A percentile compares a stretch with the other conserved stretches of the same genome.
Conservation (phyloP, 805 yeast genomes). For the Cyberlindnera mississippiensis region DNA sequence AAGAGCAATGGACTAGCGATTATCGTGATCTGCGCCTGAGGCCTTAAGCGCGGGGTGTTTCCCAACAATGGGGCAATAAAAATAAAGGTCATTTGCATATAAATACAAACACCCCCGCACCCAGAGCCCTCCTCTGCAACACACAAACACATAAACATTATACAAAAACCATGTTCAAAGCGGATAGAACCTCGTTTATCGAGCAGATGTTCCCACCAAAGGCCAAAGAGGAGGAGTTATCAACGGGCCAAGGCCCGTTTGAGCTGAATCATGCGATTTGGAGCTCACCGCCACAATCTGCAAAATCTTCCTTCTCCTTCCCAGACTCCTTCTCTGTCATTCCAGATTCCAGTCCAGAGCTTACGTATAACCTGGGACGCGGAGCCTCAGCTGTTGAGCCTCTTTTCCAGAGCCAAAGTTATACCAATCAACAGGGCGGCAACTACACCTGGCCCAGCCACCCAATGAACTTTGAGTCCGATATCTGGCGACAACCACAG, state of each 20-base stretch:
- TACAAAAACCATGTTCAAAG: not conserved
- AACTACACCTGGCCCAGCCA: constrained; percentile 9
- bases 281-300: constrained; percentile 1
- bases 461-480: no score
- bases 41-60: not conserved
- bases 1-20: no score
- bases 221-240: not conserved
- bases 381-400: constrained; percentile 16
- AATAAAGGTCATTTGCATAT: not conserved
- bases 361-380: no score
- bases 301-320: not conserved
- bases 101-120: not conserved
- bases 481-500: not conserved
- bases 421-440: constrained; percentile 1
- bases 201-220: not conserved
- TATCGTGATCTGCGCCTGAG: not conserved
- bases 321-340: no score
- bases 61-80: constrained; percentile 6
- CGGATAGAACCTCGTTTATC: no score
- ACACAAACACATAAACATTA: not conserved
- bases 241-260: constrained; percentile 4
- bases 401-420: not conserved
- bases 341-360: no score
- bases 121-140: not conserved
- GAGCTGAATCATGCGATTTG: constrained; percentile 10